A percentile compares a stretch with the other conserved stretches of the same genome.
These are phyloP conservation scores for Magnaporthiopsis incrustans DNA, from an alignment of 2,329 filamentous ascomycete genomes.

Conservation along the genomic window DNA sequence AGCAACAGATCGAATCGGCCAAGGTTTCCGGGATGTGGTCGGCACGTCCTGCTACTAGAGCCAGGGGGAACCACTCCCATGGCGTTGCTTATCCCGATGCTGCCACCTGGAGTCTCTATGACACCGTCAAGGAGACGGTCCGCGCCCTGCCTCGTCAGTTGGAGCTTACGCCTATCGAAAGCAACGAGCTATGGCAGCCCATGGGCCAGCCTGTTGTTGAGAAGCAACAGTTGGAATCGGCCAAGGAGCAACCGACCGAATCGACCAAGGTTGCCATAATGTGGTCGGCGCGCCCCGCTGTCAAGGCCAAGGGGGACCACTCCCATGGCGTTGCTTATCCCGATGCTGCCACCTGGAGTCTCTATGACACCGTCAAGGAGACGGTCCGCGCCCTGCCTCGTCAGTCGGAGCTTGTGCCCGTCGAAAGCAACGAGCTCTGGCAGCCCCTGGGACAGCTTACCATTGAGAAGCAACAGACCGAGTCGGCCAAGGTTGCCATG, in stretches of 20 bases:
- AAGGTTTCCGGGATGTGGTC: constrained; percentile 12
- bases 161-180: constrained; percentile 23
- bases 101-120: constrained; percentile 27
- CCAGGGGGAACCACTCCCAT: not conserved
- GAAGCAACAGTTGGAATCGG: no score
- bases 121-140: constrained; percentile 17
- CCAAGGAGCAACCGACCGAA: constrained; percentile 6
- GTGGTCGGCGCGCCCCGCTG: constrained; percentile 9
- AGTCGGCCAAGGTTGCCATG: no score
- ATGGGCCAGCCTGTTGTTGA: not conserved
- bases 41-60: constrained; percentile 4
- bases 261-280: constrained; percentile 10
- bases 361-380: constrained; percentile 21
- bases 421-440: constrained; percentile 21
- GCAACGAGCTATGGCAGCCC: constrained; percentile 9
- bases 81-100: constrained; percentile 26
- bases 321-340: constrained; percentile 28
- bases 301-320: constrained; percentile 7
- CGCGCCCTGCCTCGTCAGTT: constrained; percentile 22
- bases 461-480: no score
- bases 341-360: constrained; percentile 26
- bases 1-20: constrained; percentile 6
- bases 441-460: no score
- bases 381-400: constrained; percentile 21
- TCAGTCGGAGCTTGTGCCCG: constrained; percentile 18